A percentile compares a stretch with the other conserved stretches of the same genome.
These are phyloP conservation scores for carrot (Daucus carota) DNA, from an alignment of 129 eudicot species.

Conservation along the genomic window DH1_v3.0 NC_030385.2:34136001-34136500, in stretches of 20 bases:
- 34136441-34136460: slow-evolving; percentile 70
- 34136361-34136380: slow-evolving; percentile 55
- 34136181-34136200: slow-evolving; percentile 57
- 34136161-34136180: slow-evolving; percentile 76
- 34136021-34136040: slow-evolving; percentile 85
- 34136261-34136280: slow-evolving; percentile 59
- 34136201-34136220: slow-evolving; percentile 70
- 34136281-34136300: slow-evolving; percentile 78
- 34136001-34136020: slow-evolving; percentile 81
- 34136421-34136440: slow-evolving; percentile 56
- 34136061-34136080: slow-evolving; percentile 71
- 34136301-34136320: slow-evolving; percentile 75
- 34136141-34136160: slow-evolving; percentile 68
- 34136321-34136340: slow-evolving; percentile 73
- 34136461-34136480: slow-evolving; percentile 57
- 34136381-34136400: slow-evolving; percentile 79
- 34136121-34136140: slow-evolving; percentile 61
- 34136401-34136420: slow-evolving; percentile 60
- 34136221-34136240: slow-evolving; percentile 64
- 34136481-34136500: slow-evolving; percentile 1
- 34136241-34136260: slow-evolving; percentile 77
- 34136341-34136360: slow-evolving; percentile 63
- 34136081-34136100: slow-evolving; percentile 57
- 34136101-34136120: slow-evolving; percentile 65
- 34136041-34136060: slow-evolving; percentile 92